These are phyloP conservation scores for Centrapalus pauciflorus DNA, from an alignment of 129 eudicot genomes.

Conservation along the genomic window DNA sequence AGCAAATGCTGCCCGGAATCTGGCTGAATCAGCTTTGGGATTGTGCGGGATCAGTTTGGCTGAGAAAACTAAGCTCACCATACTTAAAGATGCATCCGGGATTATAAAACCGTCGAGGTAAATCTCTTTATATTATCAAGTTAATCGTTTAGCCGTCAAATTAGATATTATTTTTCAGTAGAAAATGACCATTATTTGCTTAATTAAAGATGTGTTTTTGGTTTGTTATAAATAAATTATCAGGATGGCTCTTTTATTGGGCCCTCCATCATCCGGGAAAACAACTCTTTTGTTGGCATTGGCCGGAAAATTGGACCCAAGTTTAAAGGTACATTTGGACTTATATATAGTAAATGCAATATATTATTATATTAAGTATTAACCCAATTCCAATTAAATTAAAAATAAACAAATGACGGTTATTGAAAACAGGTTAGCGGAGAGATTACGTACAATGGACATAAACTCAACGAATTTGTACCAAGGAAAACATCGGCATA, in stretches of 20 bases:
- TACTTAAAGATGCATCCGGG: slow-evolving; percentile 82
- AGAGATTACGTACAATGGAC: slow-evolving; percentile 80
- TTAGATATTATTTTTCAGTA: not conserved
- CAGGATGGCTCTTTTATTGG: slow-evolving; percentile 92
- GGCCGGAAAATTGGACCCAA: slow-evolving; percentile 85
- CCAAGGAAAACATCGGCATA: slow-evolving; percentile 79
- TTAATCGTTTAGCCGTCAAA: not conserved
- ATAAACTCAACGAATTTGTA: slow-evolving; percentile 68
- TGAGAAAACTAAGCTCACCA: slow-evolving; percentile 68
- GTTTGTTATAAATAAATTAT: not conserved
- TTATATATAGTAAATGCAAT: not conserved
- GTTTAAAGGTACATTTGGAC: slow-evolving; percentile 41
- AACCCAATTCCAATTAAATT: not conserved
- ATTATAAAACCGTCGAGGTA: slow-evolving; percentile 90
- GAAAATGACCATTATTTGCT: slow-evolving; percentile 14
- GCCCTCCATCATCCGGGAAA: slow-evolving; percentile 99
- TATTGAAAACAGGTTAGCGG: slow-evolving; percentile 50
- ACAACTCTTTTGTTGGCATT: slow-evolving; percentile 93
- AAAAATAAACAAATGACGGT: not conserved
- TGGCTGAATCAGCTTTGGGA: slow-evolving; percentile 46
- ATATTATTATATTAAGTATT: not conserved
- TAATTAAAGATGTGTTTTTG: not conserved
- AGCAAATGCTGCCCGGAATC: slow-evolving; percentile 59
- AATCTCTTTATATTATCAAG: not conserved
- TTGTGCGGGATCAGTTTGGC: slow-evolving; percentile 52